Base-by-base conservation (phyloP, 805 yeast species). In the Schwanniomyces occidentalis region DNA sequence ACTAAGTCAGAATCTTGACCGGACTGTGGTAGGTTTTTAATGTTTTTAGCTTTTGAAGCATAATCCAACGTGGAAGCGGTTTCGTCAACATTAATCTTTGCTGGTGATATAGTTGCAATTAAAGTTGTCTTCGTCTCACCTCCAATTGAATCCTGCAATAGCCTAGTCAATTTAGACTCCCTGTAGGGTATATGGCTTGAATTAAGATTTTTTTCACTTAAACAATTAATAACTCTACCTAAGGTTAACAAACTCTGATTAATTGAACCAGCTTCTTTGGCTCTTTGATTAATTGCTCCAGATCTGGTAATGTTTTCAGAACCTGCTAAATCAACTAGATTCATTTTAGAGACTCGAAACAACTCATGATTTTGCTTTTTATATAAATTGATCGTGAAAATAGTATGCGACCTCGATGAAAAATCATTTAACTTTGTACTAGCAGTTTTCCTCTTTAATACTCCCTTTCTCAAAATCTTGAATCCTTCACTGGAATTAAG, bases 271-370 rank as follows among this genome's bases (percentile, higher is more conserved):
- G 97, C 96, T 54, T 91, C 99, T 46, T 88, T 80, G 0, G 96
- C 96, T 27, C 96, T 71, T 53, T 79, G 83, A 46, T 85, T 80
- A 16, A 78, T 71, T 0, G 97, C 96, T 3, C 99, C 99, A 0
- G 96, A 85, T 49, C 88, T 69, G 44, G 70, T 76, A 35, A 91
- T 82, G 54, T 90, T 90, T 56, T 91, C 99, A 4, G 95, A 85
- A 0, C 99, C 98, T 0, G 98, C 99, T 44, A 91, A 69, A 63
- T 91, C 98, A 5, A 91, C 98, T 15, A 89, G 64, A 52, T 89
- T 87, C 54, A 87, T 72, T 51, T 86, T 87, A 5, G 88, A 81
- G 2, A 75, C 71, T 2, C 65, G 51, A 44, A 56, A 26, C 34
- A 45, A 12, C 27, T 44, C 42, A 19, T 34, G 38, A 5, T 32